Conservation (phyloP, 768 basidiomycete genomes). For the Auricularia sp. region DNA sequence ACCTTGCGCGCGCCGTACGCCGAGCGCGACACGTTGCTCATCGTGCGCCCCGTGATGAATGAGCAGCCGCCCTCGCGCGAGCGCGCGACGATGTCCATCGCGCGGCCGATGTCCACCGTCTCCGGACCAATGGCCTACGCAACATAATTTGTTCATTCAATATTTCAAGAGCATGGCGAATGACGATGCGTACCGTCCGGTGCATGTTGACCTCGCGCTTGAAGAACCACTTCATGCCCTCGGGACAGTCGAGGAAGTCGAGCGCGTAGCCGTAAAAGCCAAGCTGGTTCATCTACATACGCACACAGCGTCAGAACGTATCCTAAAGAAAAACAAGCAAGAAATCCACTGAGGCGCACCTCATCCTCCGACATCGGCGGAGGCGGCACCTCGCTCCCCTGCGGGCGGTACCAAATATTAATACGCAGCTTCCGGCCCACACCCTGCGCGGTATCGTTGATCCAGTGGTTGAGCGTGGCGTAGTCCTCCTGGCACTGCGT, state of each 20-base stretch:
- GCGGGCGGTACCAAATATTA: conserved; percentile 57
- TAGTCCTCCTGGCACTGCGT: conserved; percentile 79
- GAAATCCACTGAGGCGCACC: conserved; percentile 27
- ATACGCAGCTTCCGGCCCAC: conserved; percentile 45
- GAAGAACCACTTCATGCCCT: conserved; percentile 65
- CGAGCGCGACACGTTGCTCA: conserved; percentile 56
- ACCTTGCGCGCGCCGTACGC: conserved; percentile 58
- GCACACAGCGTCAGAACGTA: not conserved
- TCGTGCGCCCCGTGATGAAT: conserved; percentile 50
- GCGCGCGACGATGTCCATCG: conserved; percentile 53
- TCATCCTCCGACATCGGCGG: conserved; percentile 55
- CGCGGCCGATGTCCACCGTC: conserved; percentile 40
- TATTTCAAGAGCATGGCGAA: not conserved
- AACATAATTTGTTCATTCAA: not conserved
- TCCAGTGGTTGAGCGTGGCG: conserved; percentile 50
- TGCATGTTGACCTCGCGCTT: conserved; percentile 55
- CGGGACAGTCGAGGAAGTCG: conserved; percentile 69
- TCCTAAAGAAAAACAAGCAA: not conserved
- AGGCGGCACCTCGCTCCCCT: conserved; percentile 23
- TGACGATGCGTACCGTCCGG: conserved; percentile 44
- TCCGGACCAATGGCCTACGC: conserved; percentile 49
- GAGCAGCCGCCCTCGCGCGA: conserved; percentile 32
- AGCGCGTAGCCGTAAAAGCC: conserved; percentile 80
- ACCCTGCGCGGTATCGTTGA: conserved; percentile 53
- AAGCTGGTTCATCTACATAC: conserved; percentile 41